Conservation (phyloP, 2,329 filamentous ascomycete genomes). For the Orbilia javanica region DNA sequence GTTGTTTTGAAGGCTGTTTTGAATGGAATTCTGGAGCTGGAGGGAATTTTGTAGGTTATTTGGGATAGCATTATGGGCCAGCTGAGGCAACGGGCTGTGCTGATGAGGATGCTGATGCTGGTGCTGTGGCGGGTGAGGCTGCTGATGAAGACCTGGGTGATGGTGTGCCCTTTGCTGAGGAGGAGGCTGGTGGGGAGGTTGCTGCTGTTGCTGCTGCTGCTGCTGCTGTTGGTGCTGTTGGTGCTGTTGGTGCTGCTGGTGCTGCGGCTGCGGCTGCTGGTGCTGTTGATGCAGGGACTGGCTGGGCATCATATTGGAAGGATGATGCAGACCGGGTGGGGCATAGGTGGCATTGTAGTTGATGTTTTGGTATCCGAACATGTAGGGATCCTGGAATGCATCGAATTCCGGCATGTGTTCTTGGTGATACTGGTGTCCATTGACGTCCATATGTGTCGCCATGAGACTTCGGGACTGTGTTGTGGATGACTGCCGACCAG, state of each 20-base stretch:
- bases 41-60: conserved; percentile 42
- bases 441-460: conserved; percentile 56
- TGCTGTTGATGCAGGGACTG: conserved; percentile 60
- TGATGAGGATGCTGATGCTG: conserved; percentile 59
- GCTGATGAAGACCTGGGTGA: conserved; percentile 61
- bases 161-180: conserved; percentile 60
- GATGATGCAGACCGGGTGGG: conserved; percentile 46
- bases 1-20: conserved; percentile 43
- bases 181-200: conserved; percentile 60
- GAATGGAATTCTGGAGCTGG: conserved; percentile 27
- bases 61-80: conserved; percentile 42
- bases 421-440: conserved; percentile 55
- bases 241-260: conserved; percentile 51
- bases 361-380: conserved; percentile 54
- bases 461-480: conserved; percentile 52
- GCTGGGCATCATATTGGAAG: conserved; percentile 56
- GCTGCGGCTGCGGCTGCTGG: conserved; percentile 57
- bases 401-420: conserved; percentile 57
- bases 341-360: conserved; percentile 54
- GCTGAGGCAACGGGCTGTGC: conserved; percentile 46
- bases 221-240: conserved; percentile 59
- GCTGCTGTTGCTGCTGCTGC: conserved; percentile 58
- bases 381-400: conserved; percentile 54
- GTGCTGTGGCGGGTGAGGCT: conserved; percentile 59
- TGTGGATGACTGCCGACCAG: conserved; percentile 56